These are phyloP conservation scores for Boletus reticulatus DNA, from an alignment of 768 basidiomycete genomes.

Conservation along the genomic window DNA sequence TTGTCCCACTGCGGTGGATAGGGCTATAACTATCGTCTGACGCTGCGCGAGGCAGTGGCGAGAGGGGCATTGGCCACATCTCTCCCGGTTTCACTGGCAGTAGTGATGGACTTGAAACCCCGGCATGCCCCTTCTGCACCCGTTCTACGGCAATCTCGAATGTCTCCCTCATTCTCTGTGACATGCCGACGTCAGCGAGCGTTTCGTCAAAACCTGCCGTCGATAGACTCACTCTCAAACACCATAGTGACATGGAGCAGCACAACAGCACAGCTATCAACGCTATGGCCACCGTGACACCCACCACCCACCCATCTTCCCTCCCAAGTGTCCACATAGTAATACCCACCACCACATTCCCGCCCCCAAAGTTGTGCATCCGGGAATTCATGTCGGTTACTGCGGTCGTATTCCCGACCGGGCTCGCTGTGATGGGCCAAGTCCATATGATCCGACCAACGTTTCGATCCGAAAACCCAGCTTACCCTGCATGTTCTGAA, in stretches of 20 bases:
- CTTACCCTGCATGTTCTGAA: slow-evolving; percentile 14
- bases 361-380: not conserved
- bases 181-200: slow-evolving; percentile 1
- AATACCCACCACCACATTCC: slow-evolving; percentile 3
- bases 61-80: slow-evolving; percentile 2
- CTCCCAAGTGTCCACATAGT: slow-evolving; percentile 1
- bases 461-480: not conserved
- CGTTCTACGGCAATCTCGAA: not conserved
- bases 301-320: slow-evolving; percentile 52
- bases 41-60: slow-evolving; percentile 3
- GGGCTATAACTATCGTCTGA: slow-evolving; percentile 5
- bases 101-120: not conserved
- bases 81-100: not conserved
- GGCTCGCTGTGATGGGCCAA: slow-evolving; percentile 5
- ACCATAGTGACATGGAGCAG: slow-evolving; percentile 64
- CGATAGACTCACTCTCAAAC: slow-evolving; percentile 56
- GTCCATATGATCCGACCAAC: slow-evolving; percentile 3
- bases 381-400: slow-evolving; percentile 1
- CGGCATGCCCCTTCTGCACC: not conserved
- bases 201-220: not conserved
- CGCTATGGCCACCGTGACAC: slow-evolving; percentile 59
- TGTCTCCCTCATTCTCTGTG: slow-evolving; percentile 3
- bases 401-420: not conserved
- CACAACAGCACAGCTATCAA: slow-evolving; percentile 64
- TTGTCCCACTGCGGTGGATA: not conserved